A percentile compares a stretch with the other conserved stretches of the same genome.
Evolutionary conservation across 306 rosid genomes (phyloP).

Genomic region (Luffa aegyptiaca): DNA sequence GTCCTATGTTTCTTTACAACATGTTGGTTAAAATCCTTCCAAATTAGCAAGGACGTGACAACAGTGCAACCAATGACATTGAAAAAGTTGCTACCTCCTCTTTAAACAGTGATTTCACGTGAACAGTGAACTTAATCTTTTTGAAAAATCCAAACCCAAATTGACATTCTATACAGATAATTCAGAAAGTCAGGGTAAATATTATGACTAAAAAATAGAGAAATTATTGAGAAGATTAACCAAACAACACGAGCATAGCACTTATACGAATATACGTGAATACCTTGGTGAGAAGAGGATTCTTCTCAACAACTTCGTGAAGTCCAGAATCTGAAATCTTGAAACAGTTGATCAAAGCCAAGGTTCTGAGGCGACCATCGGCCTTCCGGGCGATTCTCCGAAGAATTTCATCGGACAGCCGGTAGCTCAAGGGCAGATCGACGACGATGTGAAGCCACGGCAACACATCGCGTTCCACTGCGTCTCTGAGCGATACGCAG

Average conservation of each 20-base stretch:
- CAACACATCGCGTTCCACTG: constrained; percentile 43
- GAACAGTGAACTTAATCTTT: no score
- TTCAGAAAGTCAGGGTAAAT: neutral
- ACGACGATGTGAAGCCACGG: constrained; percentile 55
- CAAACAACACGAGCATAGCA: neutral
- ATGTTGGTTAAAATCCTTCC: no score
- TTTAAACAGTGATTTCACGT: neutral
- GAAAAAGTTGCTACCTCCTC: no score
- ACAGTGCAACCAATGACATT: no score
- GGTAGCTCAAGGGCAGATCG: constrained; percentile 39
- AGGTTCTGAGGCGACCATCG: constrained; percentile 40
- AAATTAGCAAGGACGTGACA: no score
- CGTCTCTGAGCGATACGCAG: constrained; percentile 50
- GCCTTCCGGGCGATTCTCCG: constrained; percentile 45
- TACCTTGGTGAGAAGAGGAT: constrained; percentile 62
- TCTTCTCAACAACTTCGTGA: constrained; percentile 35
- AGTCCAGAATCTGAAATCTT: constrained; percentile 59
- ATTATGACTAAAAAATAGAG: neutral
- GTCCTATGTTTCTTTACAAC: no score
- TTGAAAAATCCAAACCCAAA: neutral
- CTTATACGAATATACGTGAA: neutral
- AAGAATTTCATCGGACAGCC: constrained; percentile 34
- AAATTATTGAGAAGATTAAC: neutral
- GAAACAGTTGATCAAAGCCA: constrained; percentile 44
- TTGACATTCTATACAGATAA: neutral